Conservation (phyloP, 176 grass and related monocot species). For the Oryza australiensis region DNA sequence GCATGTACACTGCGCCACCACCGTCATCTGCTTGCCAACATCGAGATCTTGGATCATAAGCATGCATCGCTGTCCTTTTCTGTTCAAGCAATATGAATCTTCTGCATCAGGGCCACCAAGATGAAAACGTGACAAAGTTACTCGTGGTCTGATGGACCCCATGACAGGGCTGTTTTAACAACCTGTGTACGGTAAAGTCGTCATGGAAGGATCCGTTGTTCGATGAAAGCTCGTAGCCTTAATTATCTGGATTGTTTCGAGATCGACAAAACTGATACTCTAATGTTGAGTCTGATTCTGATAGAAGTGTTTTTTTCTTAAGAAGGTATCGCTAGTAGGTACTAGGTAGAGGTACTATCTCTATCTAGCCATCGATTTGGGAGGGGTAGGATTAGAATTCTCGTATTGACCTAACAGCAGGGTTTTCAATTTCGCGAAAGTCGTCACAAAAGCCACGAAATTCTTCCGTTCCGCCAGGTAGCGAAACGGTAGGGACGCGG, state of each 20-base stretch:
- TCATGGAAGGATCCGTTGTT: too few relatives aligned
- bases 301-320: too few relatives aligned
- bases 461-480: too few relatives aligned
- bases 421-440: too few relatives aligned
- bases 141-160: neutral
- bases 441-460: too few relatives aligned
- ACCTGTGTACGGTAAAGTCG: neutral
- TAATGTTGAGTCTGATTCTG: neutral
- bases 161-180: slow-evolving; percentile 7
- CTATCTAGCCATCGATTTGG: too few relatives aligned
- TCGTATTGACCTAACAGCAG: too few relatives aligned
- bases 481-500: too few relatives aligned
- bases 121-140: neutral
- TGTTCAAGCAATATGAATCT: neutral
- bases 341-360: too few relatives aligned
- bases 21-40: neutral
- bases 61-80: neutral
- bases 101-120: neutral
- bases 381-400: too few relatives aligned
- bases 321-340: too few relatives aligned
- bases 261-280: neutral
- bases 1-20: neutral
- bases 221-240: too few relatives aligned
- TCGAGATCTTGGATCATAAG: slow-evolving; percentile 25
- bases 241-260: neutral